These are phyloP conservation scores for Phialophora expanda DNA, from an alignment of 2,329 filamentous ascomycete species.

Conservation along the genomic window DNA sequence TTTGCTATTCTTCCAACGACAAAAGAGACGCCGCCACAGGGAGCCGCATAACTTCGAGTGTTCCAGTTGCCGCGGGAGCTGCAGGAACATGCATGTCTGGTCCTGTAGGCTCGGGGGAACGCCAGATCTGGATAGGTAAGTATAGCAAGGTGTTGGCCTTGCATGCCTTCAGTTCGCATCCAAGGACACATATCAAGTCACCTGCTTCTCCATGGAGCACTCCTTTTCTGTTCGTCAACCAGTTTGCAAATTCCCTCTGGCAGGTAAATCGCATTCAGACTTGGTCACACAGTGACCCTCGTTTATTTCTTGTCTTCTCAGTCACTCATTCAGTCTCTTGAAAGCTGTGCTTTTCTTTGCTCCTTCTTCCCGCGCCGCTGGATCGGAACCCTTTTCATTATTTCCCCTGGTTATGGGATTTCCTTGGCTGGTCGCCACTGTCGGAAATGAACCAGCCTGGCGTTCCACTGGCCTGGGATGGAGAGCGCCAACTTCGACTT, in stretches of 20 bases:
- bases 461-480: background rate
- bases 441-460: constrained; percentile 9
- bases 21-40: background rate
- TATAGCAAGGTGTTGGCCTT: background rate
- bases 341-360: background rate
- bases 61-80: background rate
- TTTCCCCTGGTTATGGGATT: background rate
- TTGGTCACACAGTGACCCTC: background rate
- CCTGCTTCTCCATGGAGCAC: background rate
- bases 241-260: background rate
- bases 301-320: constrained; percentile 2
- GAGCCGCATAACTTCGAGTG: background rate
- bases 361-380: constrained; percentile 1
- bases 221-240: background rate
- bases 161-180: constrained; percentile 2
- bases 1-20: background rate
- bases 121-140: constrained; percentile 6
- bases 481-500: background rate
- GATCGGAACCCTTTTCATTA: background rate
- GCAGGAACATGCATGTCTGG: background rate
- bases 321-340: constrained; percentile 7
- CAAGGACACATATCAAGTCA: constrained; percentile 1
- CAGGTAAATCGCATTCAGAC: constrained; percentile 2
- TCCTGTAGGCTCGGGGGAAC: background rate
- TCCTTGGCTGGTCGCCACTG: constrained; percentile 5